Conservation (phyloP, 352 stramenopile species). For the Blastocystis sp. region DNA sequence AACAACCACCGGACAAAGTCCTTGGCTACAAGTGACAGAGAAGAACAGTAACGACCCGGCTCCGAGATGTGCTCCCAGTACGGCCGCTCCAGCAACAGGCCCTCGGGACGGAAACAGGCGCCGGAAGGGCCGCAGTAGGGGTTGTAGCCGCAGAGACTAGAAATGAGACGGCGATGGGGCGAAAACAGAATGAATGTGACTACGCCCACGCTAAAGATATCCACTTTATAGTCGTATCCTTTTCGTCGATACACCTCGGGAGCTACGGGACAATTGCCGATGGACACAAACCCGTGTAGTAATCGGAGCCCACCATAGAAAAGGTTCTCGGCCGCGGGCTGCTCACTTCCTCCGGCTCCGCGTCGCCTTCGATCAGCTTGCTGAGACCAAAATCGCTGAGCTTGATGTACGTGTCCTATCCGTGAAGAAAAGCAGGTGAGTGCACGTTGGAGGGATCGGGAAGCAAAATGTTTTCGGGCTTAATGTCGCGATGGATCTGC, state of each 20-base stretch:
- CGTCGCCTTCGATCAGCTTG: constrained; percentile 44
- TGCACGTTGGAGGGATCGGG: constrained; percentile 26
- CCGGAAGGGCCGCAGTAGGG: constrained; percentile 63
- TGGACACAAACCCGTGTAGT: constrained; percentile 13
- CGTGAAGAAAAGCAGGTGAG: not conserved
- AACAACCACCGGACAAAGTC: constrained; percentile 39
- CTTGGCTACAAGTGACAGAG: not conserved
- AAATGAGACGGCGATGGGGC: not conserved
- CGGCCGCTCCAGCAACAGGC: constrained; percentile 52
- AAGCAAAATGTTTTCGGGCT: constrained; percentile 64
- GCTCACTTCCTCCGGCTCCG: not conserved
- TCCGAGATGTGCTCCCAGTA: constrained; percentile 64
- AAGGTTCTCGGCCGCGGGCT: constrained; percentile 56
- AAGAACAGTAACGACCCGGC: not conserved
- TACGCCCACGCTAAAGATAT: constrained; percentile 55
- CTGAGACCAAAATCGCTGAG: constrained; percentile 59
- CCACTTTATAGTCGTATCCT: constrained; percentile 61
- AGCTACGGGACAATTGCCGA: not conserved
- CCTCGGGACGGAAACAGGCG: constrained; percentile 43
- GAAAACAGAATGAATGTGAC: constrained; percentile 58
- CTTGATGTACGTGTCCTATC: constrained; percentile 64
- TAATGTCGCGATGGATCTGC: constrained; percentile 67
- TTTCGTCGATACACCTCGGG: constrained; percentile 46
- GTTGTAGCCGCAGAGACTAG: constrained; percentile 66
- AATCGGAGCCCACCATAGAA: constrained; percentile 59